Base-by-base conservation (phyloP, 1,139 yeast genomes). In the Casaregolazyma suthepensis region DNA sequence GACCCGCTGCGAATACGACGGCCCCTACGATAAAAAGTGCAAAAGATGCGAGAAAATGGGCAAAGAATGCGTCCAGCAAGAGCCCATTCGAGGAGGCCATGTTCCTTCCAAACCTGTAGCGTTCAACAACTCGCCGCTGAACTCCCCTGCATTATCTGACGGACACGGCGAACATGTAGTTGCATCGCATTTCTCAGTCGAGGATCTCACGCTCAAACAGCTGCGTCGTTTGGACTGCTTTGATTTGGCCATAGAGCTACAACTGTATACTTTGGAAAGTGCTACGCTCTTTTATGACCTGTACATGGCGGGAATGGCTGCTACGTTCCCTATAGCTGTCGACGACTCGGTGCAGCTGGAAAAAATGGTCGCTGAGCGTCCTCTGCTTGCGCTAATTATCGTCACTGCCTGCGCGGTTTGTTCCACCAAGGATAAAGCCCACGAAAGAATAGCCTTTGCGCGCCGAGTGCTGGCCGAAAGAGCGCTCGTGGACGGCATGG, bases 1-100 rank as follows among this genome's bases (percentile, higher is more conserved):
- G 61, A 77, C 78, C 74, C 73, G 79, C 57, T 81, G 85, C 62
- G 74, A 75, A 5, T 80, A 75, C 62, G 79, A 76, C 31, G 75
- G 75, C 56, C 82, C 82, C 1, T 61, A 64, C 10, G 72, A 67
- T 56, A 64, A 64, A 38, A 63, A 78, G 13, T 80, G 85, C 63
- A 71, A 70, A 37, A 62, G 83, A 53, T 80, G 85, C 61, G 70
- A 66, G 52, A 68, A 72, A 40, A 71, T 78, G 2, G 73, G 73
- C 1, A 71, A 77, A 10, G 69, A 68, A 49, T 80, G 84, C 13
- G 52, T 49, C 7, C 46, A 43, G 20, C 31, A 31, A 7, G 22
- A 29, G 5, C 48, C 52, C 10, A 43, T 22, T 5, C 46, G 47
- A n/a, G 47, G 47, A 22, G 50, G 50, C 3, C 50, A 47, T 47